These are phyloP conservation scores for Perkinsus marinus DNA, from an alignment of 169 alveolate genomes.

Conservation along the genomic window DNA sequence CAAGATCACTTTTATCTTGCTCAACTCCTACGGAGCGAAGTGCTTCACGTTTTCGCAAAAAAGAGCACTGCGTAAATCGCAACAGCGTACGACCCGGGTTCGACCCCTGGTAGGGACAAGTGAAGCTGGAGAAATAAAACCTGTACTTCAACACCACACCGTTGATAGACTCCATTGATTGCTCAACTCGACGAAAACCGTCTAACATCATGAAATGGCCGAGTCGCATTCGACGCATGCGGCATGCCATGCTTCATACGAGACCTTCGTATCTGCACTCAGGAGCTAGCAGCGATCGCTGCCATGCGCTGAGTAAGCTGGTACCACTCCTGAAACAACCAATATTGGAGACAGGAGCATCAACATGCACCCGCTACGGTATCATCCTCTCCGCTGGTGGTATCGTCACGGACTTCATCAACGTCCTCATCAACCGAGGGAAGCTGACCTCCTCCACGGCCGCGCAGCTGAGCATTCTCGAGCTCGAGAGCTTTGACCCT, in stretches of 20 bases:
- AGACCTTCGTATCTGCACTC: too few relatives aligned
- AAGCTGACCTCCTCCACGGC: not conserved
- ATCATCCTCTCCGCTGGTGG: not conserved
- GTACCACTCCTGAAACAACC: not conserved
- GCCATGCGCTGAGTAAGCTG: not conserved
- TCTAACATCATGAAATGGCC: not conserved
- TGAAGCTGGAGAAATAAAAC: not conserved
- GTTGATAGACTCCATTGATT: not conserved
- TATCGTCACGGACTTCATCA: too few relatives aligned
- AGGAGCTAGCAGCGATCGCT: not conserved
- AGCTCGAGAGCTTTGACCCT: not conserved
- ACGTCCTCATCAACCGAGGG: not conserved
- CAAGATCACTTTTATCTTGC: not conserved
- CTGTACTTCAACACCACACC: not conserved
- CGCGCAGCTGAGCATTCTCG: not conserved
- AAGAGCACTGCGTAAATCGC: not conserved
- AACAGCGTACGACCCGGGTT: not conserved
- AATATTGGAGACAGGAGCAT: not conserved
- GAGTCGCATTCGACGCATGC: too few relatives aligned
- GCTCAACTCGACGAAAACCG: too few relatives aligned
- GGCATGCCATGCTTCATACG: not conserved
- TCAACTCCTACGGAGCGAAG: not conserved
- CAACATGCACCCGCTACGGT: not conserved
- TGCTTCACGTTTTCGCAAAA: not conserved
- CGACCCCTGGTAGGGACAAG: not conserved